These are phyloP conservation scores for Pichia sp. DNA, from an alignment of 1,139 yeast genomes.

Conservation along the genomic window DNA sequence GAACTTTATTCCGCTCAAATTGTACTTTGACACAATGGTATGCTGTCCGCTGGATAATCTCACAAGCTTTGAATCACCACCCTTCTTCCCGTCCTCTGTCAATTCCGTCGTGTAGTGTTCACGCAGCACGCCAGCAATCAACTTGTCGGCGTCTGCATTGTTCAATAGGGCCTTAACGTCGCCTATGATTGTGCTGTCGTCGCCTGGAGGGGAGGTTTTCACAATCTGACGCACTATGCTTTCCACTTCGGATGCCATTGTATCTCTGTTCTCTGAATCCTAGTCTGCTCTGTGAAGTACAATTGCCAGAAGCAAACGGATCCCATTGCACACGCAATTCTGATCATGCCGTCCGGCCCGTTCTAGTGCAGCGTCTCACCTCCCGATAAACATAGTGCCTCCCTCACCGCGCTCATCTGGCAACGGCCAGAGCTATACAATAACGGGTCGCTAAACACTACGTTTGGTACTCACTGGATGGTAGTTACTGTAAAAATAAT, in stretches of 20 bases:
- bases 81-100: conserved; percentile 19
- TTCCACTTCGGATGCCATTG: conserved; percentile 21
- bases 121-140: conserved; percentile 34
- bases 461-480: too few relatives aligned
- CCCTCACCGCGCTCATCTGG: too few relatives aligned
- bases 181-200: conserved; percentile 30
- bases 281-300: not conserved
- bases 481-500: too few relatives aligned
- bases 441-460: too few relatives aligned
- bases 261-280: not conserved
- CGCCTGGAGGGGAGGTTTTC: conserved; percentile 53
- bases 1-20: conserved; percentile 43
- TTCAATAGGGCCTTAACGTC: conserved; percentile 34
- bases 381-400: too few relatives aligned
- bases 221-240: conserved; percentile 37
- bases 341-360: too few relatives aligned
- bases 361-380: too few relatives aligned
- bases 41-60: conserved; percentile 20
- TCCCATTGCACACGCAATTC: too few relatives aligned
- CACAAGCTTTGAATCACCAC: conserved; percentile 29
- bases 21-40: conserved; percentile 42
- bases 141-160: conserved; percentile 41
- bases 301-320: too few relatives aligned
- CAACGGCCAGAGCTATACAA: too few relatives aligned
- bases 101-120: conserved; percentile 26